Conservation (phyloP, 2,329 filamentous ascomycete genomes). For the Paecilomyces niveus region DNA sequence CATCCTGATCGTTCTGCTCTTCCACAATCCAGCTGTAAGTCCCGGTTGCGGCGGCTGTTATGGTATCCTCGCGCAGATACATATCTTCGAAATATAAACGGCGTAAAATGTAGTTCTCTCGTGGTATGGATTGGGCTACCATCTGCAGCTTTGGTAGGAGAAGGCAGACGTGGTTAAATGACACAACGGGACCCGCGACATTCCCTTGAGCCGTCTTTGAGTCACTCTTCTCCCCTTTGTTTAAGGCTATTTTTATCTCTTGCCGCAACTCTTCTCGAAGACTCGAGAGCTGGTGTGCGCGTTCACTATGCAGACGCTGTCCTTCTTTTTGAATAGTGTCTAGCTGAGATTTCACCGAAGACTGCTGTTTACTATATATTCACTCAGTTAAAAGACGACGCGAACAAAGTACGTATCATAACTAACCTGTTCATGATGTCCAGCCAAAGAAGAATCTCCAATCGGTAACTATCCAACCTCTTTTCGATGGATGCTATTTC, state of each 20-base stretch:
- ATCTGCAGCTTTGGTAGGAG: background rate
- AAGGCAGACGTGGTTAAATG: background rate
- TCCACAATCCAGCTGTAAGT: constrained; percentile 16
- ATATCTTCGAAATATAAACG: constrained; percentile 9
- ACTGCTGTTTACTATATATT: constrained; percentile 2
- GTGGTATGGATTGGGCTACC: background rate
- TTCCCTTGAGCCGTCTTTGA: background rate
- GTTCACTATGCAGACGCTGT: background rate
- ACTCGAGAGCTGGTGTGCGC: background rate
- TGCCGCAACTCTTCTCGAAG: background rate
- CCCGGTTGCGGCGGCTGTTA: constrained; percentile 8
- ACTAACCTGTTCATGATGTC: constrained; percentile 8
- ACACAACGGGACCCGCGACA: background rate
- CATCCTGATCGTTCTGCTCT: background rate
- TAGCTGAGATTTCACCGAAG: background rate
- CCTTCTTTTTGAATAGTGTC: background rate
- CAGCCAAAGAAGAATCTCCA: constrained; percentile 11
- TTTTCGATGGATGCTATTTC: constrained; percentile 10
- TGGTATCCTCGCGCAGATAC: constrained; percentile 9
- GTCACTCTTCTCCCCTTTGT: background rate
- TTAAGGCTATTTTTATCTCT: background rate
- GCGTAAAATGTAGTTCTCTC: constrained; percentile 6
- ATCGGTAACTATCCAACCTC: constrained; percentile 6
- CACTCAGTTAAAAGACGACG: background rate
- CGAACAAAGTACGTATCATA: background rate